Evolutionary conservation across 495 filamentous ascomycete species (phyloP).

Genomic region (Penicillium arizonense): DNA sequence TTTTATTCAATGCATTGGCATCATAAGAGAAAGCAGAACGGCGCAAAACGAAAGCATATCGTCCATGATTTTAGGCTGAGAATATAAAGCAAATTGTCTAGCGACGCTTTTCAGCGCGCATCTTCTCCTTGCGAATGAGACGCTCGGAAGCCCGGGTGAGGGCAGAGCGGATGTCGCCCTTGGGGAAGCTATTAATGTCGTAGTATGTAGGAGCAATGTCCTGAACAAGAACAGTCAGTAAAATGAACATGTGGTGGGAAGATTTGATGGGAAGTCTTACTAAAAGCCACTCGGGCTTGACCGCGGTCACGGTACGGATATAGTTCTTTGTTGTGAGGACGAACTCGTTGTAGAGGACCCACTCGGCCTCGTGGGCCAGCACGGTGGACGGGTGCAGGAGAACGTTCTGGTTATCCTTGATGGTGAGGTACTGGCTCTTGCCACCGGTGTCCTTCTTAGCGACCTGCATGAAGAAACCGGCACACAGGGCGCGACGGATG

Average conservation of each 20-base stretch:
- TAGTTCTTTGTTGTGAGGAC: constrained; percentile 98
- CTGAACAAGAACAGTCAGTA: constrained; percentile 35
- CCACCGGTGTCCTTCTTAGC: constrained; percentile 77
- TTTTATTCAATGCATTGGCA: constrained; percentile 6
- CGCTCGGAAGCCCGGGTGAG: constrained; percentile 74
- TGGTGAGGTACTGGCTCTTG: constrained; percentile 81
- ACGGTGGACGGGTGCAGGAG: constrained; percentile 91
- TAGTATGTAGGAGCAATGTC: constrained; percentile 94
- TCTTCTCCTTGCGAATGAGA: constrained; percentile 68
- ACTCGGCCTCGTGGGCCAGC: constrained; percentile 81
- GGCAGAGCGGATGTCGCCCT: constrained; percentile 80
- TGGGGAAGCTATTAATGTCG: constrained; percentile 76
- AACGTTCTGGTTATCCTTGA: constrained; percentile 92
- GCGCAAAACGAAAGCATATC: constrained; percentile 11
- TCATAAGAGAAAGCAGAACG: neutral
- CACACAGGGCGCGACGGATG: constrained; percentile 88
- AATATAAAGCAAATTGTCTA: constrained; percentile 15
- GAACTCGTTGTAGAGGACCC: constrained; percentile 99
- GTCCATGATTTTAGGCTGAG: constrained; percentile 12
- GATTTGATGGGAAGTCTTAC: constrained; percentile 51
- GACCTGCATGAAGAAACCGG: constrained; percentile 99
- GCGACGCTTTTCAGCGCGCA: constrained; percentile 44
- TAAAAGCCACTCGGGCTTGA: constrained; percentile 77
- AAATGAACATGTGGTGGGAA: neutral
- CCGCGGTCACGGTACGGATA: constrained; percentile 57